Percentiles rank a stretch among this genome's conserved stretches.
phyloP scores from a whole-genome alignment of 768 basidiomycete species.

The Lepiota venenata region DNA sequence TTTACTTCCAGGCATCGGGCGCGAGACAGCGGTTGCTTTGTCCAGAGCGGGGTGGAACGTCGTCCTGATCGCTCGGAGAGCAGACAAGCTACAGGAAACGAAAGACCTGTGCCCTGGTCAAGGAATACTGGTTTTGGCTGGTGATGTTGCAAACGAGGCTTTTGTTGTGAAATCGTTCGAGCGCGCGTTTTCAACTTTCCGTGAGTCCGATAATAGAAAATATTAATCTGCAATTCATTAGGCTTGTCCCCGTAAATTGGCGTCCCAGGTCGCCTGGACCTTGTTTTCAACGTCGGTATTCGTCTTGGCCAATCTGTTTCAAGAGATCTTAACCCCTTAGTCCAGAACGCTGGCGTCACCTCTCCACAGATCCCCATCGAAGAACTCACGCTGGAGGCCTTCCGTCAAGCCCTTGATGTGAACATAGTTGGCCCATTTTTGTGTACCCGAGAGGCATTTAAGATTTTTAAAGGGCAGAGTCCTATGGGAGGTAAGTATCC shows the following conservation, averaged over 20 bases:
- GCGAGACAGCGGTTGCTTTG: constrained; percentile 63
- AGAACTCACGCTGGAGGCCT: constrained; percentile 54
- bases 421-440: constrained; percentile 75
- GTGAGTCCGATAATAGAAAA: constrained; percentile 28
- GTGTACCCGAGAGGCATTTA: constrained; percentile 74
- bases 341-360: constrained; percentile 72
- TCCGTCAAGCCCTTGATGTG: constrained; percentile 62
- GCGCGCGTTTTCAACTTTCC: constrained; percentile 50
- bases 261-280: constrained; percentile 56
- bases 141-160: constrained; percentile 63
- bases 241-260: not conserved
- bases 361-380: constrained; percentile 51
- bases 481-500: constrained; percentile 63
- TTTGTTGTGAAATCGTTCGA: constrained; percentile 62
- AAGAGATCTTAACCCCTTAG: not conserved
- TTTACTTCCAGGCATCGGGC: constrained; percentile 52
- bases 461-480: constrained; percentile 65
- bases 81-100: constrained; percentile 57
- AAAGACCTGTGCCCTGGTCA: constrained; percentile 34
- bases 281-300: constrained; percentile 74
- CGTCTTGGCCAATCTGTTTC: not conserved
- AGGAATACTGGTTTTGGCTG: constrained; percentile 43
- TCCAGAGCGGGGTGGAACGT: constrained; percentile 68
- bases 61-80: constrained; percentile 61
- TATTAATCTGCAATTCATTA: constrained; percentile 3